Evolutionary conservation across 2,329 filamentous ascomycete species (phyloP).

Genomic region (Chalaropsis ovoidea): DNA sequence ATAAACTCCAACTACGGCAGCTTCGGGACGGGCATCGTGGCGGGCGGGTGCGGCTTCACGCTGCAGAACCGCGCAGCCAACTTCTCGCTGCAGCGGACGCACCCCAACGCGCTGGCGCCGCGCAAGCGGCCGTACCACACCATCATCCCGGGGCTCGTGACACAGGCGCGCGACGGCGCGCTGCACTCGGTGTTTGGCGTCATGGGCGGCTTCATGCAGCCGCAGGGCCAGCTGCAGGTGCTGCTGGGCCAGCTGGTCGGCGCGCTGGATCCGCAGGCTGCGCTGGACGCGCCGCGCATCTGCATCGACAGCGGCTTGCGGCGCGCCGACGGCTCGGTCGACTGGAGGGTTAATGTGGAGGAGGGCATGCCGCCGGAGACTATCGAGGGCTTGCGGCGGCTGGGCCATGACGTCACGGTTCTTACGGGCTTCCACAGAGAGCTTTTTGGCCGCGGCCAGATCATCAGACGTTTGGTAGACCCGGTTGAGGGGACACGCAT

Average conservation of each 20-base stretch:
- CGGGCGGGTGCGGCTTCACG: constrained; percentile 77
- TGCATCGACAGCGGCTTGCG: constrained; percentile 71
- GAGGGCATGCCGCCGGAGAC: constrained; percentile 65
- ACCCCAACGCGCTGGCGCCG: constrained; percentile 72
- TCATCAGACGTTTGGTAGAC: constrained; percentile 70
- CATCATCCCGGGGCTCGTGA: constrained; percentile 88
- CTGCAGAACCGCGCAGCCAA: constrained; percentile 88
- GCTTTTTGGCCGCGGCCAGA: constrained; percentile 76
- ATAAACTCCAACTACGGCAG: constrained; percentile 93
- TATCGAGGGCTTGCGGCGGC: constrained; percentile 51
- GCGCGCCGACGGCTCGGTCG: constrained; percentile 46
- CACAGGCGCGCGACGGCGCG: constrained; percentile 60
- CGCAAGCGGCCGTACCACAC: constrained; percentile 92
- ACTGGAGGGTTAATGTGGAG: constrained; percentile 64
- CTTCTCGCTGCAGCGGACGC: constrained; percentile 60
- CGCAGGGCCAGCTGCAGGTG: constrained; percentile 90
- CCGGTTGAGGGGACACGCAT: constrained; percentile 55
- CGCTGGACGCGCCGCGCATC: constrained; percentile 81
- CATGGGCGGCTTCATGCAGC: constrained; percentile 98
- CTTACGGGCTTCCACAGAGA: constrained; percentile 54
- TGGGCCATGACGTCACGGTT: constrained; percentile 66
- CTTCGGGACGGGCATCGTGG: constrained; percentile 81
- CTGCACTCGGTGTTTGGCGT: constrained; percentile 85
- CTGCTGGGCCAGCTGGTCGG: constrained; percentile 81
- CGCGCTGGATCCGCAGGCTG: constrained; percentile 70